Evolutionary conservation across 768 basidiomycete species (phyloP), one percentile per base, ranked within the genome.

Genomic region (Amanita thiersii): DNA sequence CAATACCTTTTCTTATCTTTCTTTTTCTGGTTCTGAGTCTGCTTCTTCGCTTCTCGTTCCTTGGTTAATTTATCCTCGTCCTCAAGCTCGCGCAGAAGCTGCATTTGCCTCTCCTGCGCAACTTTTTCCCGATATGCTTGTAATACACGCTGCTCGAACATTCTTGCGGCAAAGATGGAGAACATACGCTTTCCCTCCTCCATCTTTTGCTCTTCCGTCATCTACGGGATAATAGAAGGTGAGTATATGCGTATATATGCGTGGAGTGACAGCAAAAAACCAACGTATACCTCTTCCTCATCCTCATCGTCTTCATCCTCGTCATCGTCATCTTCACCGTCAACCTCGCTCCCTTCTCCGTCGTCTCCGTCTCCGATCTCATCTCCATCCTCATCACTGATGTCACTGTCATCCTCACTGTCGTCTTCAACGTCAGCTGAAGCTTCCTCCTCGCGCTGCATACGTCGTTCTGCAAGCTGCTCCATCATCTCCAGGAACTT

Each of bases 401-500:
- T 72, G 2, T 68, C 66, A 33, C 65, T 58, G 31, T 70, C 68
- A 20, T 71, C 67, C 18, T 72, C 68, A 40, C 66, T 70, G 41
- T 71, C 71, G 26, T 70, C 69, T 47, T 70, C 67, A 6, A 69
- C 64, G 47, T 65, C 64, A 0, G 54, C 62, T 12, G 68, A 65
- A 15, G 70, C 66, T 44, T 70, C 69, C 40, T 92, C 86, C 56
- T 97, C 93, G 3, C 93, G 76, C 52, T 87, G 83, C 76, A 94
- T 89, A 33, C 94, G 77, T 37, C 90, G 77, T 56, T 96, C 91
- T 0, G 94, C 93, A 14, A 99, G 75, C 62, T 94, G 91, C 60
- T 98, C 96, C 96, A 99, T 99, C 96, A 99, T 99, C 69, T 99
- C 96, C 53, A 99, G 67, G 68, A 99, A 99, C 68, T 96, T 97